phyloP scores from a whole-genome alignment of 345 rosid genomes.

The Hibiscus syriacus region DNA sequence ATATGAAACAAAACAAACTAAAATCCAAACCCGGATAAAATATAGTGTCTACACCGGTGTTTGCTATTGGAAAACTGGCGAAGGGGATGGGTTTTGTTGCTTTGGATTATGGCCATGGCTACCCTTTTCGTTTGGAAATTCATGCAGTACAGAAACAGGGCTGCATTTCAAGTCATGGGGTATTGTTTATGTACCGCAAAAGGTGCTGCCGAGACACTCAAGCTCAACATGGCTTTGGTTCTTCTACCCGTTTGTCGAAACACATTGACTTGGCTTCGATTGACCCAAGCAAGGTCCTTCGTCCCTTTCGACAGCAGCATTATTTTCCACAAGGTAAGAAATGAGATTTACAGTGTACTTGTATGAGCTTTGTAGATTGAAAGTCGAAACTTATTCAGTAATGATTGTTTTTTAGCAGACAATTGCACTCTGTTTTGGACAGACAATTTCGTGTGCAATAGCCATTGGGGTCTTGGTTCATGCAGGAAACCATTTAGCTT shows the following conservation, averaged over 20 bases:
- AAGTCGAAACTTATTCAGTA: not conserved
- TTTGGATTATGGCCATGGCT: constrained; percentile 61
- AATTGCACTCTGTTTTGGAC: constrained; percentile 13
- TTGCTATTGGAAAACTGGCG: constrained; percentile 77
- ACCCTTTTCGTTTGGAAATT: constrained; percentile 86
- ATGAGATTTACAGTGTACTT: not conserved
- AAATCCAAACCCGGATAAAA: no score
- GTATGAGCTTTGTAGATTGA: not conserved
- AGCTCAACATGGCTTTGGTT: constrained; percentile 94
- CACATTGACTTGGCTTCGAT: constrained; percentile 85
- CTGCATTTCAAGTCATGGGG: constrained; percentile 81
- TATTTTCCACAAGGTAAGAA: constrained; percentile 81
- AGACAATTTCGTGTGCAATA: constrained; percentile 77
- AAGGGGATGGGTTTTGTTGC: constrained; percentile 60
- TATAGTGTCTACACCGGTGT: no score
- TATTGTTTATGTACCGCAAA: constrained; percentile 76
- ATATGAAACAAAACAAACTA: no score
- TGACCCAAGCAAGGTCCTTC: constrained; percentile 57
- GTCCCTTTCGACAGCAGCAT: constrained; percentile 84
- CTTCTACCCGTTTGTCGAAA: constrained; percentile 94
- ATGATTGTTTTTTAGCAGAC: no score
- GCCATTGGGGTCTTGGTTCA: constrained; percentile 59
- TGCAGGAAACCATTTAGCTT: constrained; percentile 62
- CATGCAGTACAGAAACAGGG: constrained; percentile 56
- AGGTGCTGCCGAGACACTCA: constrained; percentile 96